Percentiles rank a stretch among this genome's conserved stretches.
Conservation (phyloP, 208 protist genomes). For the Trichomonas vaginalis region DNA sequence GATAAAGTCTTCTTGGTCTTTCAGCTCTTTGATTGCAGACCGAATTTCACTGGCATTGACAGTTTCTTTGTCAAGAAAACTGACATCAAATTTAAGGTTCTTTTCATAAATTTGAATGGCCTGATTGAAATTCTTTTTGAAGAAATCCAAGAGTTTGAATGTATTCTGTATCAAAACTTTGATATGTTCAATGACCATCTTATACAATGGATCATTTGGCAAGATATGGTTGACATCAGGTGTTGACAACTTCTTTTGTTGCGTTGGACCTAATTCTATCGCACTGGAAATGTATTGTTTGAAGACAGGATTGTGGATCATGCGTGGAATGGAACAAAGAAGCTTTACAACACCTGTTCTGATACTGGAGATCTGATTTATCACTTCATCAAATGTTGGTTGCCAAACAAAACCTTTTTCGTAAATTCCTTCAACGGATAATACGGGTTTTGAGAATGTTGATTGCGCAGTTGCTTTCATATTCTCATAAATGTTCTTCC, state of each 20-base stretch:
- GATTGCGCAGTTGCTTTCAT: background rate
- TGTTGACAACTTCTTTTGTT: background rate
- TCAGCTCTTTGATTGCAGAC: background rate
- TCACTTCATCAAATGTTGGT: background rate
- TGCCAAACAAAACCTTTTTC: background rate
- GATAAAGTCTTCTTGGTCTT: background rate
- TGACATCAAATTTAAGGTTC: background rate
- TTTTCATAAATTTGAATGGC: constrained; percentile 1
- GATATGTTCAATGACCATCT: background rate
- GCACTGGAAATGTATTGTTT: background rate
- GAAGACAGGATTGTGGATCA: background rate
- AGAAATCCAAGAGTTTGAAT: background rate
- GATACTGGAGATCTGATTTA: background rate
- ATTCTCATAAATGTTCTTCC: background rate
- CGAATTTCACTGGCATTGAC: background rate
- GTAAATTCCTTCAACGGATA: background rate
- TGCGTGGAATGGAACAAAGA: background rate
- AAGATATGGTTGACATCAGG: background rate
- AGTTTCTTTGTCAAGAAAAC: background rate
- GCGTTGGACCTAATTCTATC: background rate
- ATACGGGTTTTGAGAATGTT: background rate
- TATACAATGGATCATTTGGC: background rate
- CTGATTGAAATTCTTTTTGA: background rate
- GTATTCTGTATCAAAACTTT: background rate
- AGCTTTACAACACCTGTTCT: background rate